phyloP scores from a whole-genome alignment of 2,329 filamentous ascomycete species.

The Pezicula radicicola region DNA sequence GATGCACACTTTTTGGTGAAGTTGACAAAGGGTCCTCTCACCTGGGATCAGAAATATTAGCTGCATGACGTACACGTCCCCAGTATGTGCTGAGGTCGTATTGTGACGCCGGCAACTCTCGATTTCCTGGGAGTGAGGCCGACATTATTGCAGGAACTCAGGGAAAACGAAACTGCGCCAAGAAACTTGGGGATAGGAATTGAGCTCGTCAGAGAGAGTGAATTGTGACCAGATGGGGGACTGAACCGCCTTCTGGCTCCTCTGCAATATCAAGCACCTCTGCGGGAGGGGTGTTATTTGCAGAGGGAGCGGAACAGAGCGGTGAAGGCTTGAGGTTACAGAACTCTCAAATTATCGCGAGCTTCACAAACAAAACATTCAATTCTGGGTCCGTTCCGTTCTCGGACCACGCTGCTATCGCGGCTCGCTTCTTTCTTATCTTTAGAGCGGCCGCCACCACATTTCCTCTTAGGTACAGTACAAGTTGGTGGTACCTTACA shows the following conservation, averaged over 20 bases:
- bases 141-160: slow-evolving; percentile 46
- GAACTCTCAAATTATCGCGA: background rate
- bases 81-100: slow-evolving; percentile 93
- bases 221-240: background rate
- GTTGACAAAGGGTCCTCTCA: slow-evolving; percentile 47
- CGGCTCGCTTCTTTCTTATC: background rate
- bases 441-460: background rate
- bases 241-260: background rate
- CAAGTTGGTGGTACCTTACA: no score
- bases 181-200: background rate
- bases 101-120: slow-evolving; percentile 86
- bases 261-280: background rate
- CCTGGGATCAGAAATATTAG: slow-evolving; percentile 92
- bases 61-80: slow-evolving; percentile 88
- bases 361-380: background rate
- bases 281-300: background rate
- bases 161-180: background rate
- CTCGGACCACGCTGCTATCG: background rate
- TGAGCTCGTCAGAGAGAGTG: background rate
- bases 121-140: slow-evolving; percentile 61
- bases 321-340: background rate
- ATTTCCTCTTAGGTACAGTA: background rate
- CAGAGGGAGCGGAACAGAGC: background rate
- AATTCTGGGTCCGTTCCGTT: background rate
- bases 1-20: slow-evolving; percentile 11